Evolutionary conservation across 1,284 basidiomycete species (phyloP), one percentile per base, ranked within the genome.

Genomic region (Tremellales sp.): DNA sequence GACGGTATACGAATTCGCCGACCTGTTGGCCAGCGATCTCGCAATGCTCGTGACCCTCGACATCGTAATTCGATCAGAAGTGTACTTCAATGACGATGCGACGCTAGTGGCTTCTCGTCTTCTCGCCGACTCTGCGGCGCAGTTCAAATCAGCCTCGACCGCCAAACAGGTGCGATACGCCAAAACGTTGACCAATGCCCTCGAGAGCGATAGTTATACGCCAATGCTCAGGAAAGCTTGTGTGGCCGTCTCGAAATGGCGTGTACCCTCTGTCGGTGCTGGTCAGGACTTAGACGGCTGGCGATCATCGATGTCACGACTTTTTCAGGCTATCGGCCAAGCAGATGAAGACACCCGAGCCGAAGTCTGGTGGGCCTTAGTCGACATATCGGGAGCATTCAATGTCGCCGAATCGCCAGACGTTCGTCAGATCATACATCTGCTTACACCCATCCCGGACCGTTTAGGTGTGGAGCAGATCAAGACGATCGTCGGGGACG

Each of bases 311-410:
- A 12, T 52, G 52, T 49, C 24, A 36, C 22, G 23, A 5, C 2
- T 48, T 60, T 17, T 45, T 58, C n/a, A 45, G 2, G 27, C 42
- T 0, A 17, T 62, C 1, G 36, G 40, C 12, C 19, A 35, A 15
- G 33, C 42, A 4, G 58, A 59, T 23, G 51, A 53, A 5, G 21
- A 24, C 0, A 26, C 60, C 2, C 49, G 56, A 2, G 37, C 49
- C 4, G 60, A 62, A 23, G 51, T 64, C 3, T 67, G 65, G 65
- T 56, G 56, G 53, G 41, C 57, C 2, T 23, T 65, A 2, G 51
- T 47, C 15, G 33, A 26, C 11, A 39, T 44, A 7, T 7, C 33
- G 19, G 43, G 47, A 7, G 24, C 15, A 8, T 17, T 56, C 15
- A 23, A 43, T 22, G 12, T 43, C 15, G 12, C 36, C 21, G 33